These are phyloP conservation scores for Komagataea norvegica DNA, from an alignment of 1,139 yeast genomes.

Conservation along the genomic window DNA sequence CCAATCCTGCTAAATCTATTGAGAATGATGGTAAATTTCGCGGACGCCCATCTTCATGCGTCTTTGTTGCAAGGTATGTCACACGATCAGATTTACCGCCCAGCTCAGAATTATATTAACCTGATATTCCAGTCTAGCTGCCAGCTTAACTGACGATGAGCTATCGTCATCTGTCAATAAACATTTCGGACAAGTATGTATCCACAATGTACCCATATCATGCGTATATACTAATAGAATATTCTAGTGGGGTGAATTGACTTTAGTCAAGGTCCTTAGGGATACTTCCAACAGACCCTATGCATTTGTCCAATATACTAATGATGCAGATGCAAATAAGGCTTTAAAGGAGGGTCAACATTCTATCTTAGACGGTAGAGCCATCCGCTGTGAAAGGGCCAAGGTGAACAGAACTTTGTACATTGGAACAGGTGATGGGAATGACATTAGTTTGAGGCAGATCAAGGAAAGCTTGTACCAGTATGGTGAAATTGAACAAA, in stretches of 20 bases:
- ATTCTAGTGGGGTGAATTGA: conserved; percentile 60
- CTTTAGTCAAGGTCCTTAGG: conserved; percentile 78
- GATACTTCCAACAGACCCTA: conserved; percentile 84
- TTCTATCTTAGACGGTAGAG: conserved; percentile 63
- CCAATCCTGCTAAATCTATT: conserved; percentile 6
- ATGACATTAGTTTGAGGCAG: conserved; percentile 25
- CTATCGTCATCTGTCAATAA: conserved; percentile 62
- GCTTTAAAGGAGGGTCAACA: conserved; percentile 74
- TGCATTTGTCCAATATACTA: conserved; percentile 85
- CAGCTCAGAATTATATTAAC: conserved; percentile 4
- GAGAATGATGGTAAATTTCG: conserved; percentile 23
- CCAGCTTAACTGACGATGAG: conserved; percentile 62
- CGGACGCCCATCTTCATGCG: conserved; percentile 75
- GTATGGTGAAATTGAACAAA: conserved; percentile 73
- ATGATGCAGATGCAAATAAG: conserved; percentile 60
- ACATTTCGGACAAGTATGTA: conserved; percentile 41
- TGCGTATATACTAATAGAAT: conserved; percentile 20
- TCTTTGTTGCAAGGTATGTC: conserved; percentile 63
- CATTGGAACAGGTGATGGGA: conserved; percentile 35
- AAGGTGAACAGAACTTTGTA: conserved; percentile 83
- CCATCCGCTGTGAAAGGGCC: conserved; percentile 84
- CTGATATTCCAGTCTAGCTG: conserved; percentile 43
- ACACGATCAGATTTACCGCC: not conserved
- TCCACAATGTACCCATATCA: not conserved
- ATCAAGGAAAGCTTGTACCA: conserved; percentile 39